These are phyloP conservation scores for Fulvia fulva DNA, from an alignment of 2,329 filamentous ascomycete genomes.

Conservation along the genomic window DNA sequence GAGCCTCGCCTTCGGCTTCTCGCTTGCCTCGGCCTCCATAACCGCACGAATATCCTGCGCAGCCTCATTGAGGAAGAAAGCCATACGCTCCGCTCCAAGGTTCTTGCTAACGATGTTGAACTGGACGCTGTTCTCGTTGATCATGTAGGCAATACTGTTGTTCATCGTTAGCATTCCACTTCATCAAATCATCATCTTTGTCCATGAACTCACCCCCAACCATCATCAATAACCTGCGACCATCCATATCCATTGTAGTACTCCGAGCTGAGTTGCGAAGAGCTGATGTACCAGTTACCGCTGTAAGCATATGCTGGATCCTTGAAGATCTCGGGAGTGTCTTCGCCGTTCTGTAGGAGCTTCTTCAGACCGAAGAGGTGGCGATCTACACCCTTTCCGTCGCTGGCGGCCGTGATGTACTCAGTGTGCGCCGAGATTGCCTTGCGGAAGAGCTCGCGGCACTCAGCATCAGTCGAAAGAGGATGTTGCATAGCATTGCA, in stretches of 20 bases:
- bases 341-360: constrained; percentile 73
- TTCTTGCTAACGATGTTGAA: constrained; percentile 98
- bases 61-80: constrained; percentile 91
- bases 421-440: constrained; percentile 79
- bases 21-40: constrained; percentile 62
- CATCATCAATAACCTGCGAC: constrained; percentile 94
- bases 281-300: constrained; percentile 82
- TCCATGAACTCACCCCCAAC: constrained; percentile 61
- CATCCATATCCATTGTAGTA: constrained; percentile 99
- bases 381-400: constrained; percentile 90
- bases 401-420: constrained; percentile 84
- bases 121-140: constrained; percentile 97
- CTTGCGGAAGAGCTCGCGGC: constrained; percentile 72
- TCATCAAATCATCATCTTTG: not conserved
- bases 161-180: constrained; percentile 19
- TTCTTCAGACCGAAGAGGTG: constrained; percentile 98
- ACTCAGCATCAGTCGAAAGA: constrained; percentile 58
- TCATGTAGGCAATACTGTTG: constrained; percentile 92
- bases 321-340: constrained; percentile 75
- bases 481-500: constrained; percentile 80
- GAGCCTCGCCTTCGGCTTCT: constrained; percentile 10
- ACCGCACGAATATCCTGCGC: constrained; percentile 85
- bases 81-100: constrained; percentile 86
- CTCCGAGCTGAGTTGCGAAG: constrained; percentile 86
- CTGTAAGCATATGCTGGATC: constrained; percentile 85